These are phyloP conservation scores for Thielaviopsis populi DNA, from an alignment of 2,329 filamentous ascomycete species.

Conservation along the genomic window DNA sequence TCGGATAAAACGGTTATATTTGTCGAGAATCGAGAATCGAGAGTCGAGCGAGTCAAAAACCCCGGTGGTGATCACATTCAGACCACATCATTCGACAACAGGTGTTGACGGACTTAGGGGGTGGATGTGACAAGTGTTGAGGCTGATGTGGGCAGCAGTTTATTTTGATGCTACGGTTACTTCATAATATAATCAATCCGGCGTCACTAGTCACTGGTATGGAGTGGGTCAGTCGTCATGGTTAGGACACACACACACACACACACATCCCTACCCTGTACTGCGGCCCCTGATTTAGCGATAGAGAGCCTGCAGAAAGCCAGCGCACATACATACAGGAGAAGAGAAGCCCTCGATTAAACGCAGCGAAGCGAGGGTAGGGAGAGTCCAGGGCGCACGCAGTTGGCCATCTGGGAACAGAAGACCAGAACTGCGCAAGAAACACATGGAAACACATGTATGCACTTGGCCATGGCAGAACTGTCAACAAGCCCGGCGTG, in stretches of 20 bases:
- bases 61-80: not conserved
- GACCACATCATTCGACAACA: not conserved
- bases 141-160: not conserved
- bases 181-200: not conserved
- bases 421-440: not conserved
- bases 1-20: not conserved
- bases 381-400: not conserved
- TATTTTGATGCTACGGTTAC: not conserved
- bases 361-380: not conserved
- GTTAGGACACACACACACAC: too few species aligned
- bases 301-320: constrained; percentile 9
- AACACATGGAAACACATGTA: not conserved
- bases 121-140: not conserved
- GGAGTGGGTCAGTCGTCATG: not conserved
- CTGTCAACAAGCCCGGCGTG: too few species aligned
- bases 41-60: not conserved
- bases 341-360: not conserved
- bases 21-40: too few species aligned
- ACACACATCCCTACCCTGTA: not conserved
- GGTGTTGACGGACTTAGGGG: not conserved
- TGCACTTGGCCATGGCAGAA: too few species aligned
- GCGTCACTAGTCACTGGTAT: not conserved
- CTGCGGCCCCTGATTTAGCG: constrained; percentile 10
- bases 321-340: not conserved
- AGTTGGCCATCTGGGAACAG: not conserved